These are phyloP conservation scores for Ogataea wickerhamii DNA, from an alignment of 805 yeast genomes.

Conservation along the genomic window DNA sequence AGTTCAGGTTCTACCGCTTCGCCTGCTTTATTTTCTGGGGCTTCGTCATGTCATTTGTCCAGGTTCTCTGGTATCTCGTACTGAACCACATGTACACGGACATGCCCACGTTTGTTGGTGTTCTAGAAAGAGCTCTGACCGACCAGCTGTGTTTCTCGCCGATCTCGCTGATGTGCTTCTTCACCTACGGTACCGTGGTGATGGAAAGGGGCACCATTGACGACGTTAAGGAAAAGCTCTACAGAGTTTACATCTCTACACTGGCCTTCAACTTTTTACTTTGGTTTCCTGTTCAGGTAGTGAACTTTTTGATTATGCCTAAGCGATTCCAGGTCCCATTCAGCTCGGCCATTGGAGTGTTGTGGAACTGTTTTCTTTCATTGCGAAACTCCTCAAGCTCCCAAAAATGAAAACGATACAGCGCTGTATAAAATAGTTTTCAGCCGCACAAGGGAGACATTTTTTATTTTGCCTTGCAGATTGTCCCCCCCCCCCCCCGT, in stretches of 20 bases:
- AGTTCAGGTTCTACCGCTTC: conserved; percentile 65
- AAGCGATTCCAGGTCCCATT: conserved; percentile 83
- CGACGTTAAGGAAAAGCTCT: conserved; percentile 61
- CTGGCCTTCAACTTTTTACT: conserved; percentile 63
- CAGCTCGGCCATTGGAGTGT: conserved; percentile 76
- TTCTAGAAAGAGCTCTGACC: conserved; percentile 78
- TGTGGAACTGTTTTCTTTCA: conserved; percentile 93
- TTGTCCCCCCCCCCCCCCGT: no score
- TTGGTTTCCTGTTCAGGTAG: conserved; percentile 82
- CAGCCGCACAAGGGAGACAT: no score
- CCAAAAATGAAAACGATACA: no score
- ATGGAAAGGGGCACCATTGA: conserved; percentile 70
- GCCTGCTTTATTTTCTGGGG: conserved; percentile 88
- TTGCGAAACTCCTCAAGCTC: conserved; percentile 64
- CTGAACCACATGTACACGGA: conserved; percentile 73
- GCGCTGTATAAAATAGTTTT: no score
- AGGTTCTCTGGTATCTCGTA: conserved; percentile 84
- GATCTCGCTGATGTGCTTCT: conserved; percentile 71
- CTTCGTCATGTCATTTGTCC: conserved; percentile 72
- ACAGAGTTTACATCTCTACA: conserved; percentile 63
- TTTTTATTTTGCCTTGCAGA: no score
- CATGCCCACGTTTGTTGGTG: conserved; percentile 81
- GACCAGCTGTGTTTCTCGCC: conserved; percentile 93
- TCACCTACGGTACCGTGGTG: conserved; percentile 77
- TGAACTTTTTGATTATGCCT: conserved; percentile 70